Base-by-base conservation (phyloP, 1,284 basidiomycete genomes). In the Thecaphora thlaspeos region DNA sequence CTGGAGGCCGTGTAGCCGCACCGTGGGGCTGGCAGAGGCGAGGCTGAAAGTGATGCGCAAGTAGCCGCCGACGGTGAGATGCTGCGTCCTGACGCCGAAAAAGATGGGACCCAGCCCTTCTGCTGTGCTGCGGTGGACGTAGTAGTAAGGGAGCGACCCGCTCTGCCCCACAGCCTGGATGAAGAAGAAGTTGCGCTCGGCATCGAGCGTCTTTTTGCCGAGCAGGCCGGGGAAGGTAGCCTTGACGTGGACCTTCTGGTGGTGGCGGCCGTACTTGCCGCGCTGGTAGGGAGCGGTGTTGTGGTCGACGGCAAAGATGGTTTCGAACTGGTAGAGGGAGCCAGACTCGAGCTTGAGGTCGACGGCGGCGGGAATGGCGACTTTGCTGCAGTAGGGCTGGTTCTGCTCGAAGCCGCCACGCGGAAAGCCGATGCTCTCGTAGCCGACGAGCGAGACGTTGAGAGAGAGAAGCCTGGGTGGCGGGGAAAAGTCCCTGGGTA, bases 361-460 rank as follows among this genome's bases (percentile, higher is more conserved):
- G 26, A 46, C 46, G 4, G 65, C 65, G 17, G 54, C 59, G 7
- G 54, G 57, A 23, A 68, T 63, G 30, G 40, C 52, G 51, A 57
- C 63, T 23, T 52, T 60, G 51, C 55, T 57, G 45, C 60, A 57
- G 55, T 63, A 60, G 4, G 65, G 61, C 32, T 60, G 56, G 34
- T 68, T 68, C 21, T 68, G 65, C 39, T 68, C 65, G 32, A 63
- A 68, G 44, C 61, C 55, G 17, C 65, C 65, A 30, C 54, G 60
- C 1, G 65, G 57, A 19, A 68, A 68, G 17, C 54, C 51, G 39
- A 68, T 60, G 2, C 56, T 57, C 28, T 68, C 65, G 41, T 63
- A 60, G 28, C 65, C 65, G 28, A 61, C 46, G 5, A 68, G 41
- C 15, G 53, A 55, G 4, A 61, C 56, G 2, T 48, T 49, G 36